phyloP scores from a whole-genome alignment of 208 protist genomes.

The Wallacemonas rigidus region DNA sequence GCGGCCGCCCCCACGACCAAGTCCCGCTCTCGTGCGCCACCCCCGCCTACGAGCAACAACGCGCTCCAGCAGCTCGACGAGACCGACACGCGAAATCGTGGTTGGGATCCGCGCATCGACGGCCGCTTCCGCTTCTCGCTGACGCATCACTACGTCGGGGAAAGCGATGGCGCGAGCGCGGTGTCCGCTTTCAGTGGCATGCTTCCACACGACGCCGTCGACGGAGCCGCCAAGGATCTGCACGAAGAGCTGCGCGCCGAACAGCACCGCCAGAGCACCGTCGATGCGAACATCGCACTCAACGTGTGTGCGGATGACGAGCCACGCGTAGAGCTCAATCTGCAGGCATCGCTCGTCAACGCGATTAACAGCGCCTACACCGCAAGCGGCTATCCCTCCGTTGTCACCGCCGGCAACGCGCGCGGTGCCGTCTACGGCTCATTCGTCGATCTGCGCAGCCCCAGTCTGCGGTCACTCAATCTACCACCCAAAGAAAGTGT shows the following conservation, averaged over 20 bases:
- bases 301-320: conserved; percentile 28
- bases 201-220: conserved; percentile 18
- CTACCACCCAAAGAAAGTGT: conserved; percentile 66
- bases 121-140: conserved; percentile 48
- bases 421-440: conserved; percentile 59
- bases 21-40: conserved; percentile 2
- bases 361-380: conserved; percentile 76
- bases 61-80: conserved; percentile 16
- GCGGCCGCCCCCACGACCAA: not conserved
- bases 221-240: conserved; percentile 13
- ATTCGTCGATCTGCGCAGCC: conserved; percentile 70
- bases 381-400: conserved; percentile 71
- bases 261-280: conserved; percentile 18
- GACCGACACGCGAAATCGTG: conserved; percentile 19
- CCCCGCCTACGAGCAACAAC: conserved; percentile 14
- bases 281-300: conserved; percentile 22
- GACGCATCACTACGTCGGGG: conserved; percentile 25
- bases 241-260: not conserved
- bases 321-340: conserved; percentile 45
- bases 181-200: conserved; percentile 16
- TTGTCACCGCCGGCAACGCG: conserved; percentile 33
- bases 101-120: conserved; percentile 36
- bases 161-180: not conserved
- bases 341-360: conserved; percentile 63
- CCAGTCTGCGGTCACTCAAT: conserved; percentile 57